A percentile compares a stretch with the other conserved stretches of the same genome.
phyloP scores from a whole-genome alignment of 345 rosid species.

The Punica granatum region DNA sequence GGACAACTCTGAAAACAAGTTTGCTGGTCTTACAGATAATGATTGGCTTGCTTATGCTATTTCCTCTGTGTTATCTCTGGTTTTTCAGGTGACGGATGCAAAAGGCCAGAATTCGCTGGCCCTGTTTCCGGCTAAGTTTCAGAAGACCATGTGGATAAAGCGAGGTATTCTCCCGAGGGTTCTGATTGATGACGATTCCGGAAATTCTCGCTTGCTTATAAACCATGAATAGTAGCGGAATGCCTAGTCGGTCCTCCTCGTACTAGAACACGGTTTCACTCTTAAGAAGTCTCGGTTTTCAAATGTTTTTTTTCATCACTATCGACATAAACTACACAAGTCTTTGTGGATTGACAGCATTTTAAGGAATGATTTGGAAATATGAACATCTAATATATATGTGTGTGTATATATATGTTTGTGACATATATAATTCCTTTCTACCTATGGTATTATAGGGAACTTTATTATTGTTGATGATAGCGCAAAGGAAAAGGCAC shows the following conservation, averaged over 20 bases:
- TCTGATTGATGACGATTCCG: neutral
- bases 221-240: neutral
- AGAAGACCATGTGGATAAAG: slow-evolving; percentile 90
- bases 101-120: slow-evolving; percentile 68
- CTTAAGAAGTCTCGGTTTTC: neutral
- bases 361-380: neutral
- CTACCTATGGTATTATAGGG: slow-evolving; percentile 28
- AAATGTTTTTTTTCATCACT: neutral
- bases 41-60: neutral
- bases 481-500: slow-evolving; percentile 82
- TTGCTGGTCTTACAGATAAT: neutral
- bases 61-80: neutral
- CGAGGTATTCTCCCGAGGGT: slow-evolving; percentile 46
- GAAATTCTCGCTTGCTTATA: neutral
- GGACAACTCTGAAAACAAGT: too few species aligned
- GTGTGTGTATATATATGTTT: too few species aligned
- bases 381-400: too few species aligned
- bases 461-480: slow-evolving; percentile 82
- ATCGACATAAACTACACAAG: neutral
- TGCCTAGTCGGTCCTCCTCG: neutral
- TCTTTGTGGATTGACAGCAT: neutral
- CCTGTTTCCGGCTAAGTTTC: slow-evolving; percentile 84
- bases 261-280: neutral
- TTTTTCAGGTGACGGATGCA: slow-evolving; percentile 58
- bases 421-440: too few species aligned